Conservation (phyloP, 2,329 filamentous ascomycete species). For the Colletotrichum lentis region DNA sequence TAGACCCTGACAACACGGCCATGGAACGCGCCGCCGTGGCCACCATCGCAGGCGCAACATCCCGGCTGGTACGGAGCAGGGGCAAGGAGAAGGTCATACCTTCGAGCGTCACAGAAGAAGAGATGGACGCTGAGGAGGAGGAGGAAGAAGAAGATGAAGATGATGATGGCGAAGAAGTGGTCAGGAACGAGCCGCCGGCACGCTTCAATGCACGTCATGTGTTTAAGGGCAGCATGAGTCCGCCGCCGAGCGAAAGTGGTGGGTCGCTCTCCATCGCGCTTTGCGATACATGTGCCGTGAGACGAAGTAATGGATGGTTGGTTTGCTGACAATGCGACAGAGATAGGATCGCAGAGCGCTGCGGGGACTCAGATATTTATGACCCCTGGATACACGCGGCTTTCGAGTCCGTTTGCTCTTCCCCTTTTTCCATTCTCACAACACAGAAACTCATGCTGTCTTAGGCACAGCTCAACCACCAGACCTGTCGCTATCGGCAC, state of each 20-base stretch:
- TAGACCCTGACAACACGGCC: background rate
- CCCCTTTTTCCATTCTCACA: background rate
- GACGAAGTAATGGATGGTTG: too few species aligned
- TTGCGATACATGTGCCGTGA: background rate
- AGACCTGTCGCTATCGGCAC: constrained; percentile 4
- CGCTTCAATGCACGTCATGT: constrained; percentile 22
- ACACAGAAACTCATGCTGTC: background rate
- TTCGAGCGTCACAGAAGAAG: constrained; percentile 8
- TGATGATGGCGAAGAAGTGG: background rate
- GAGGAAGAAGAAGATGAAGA: constrained; percentile 7
- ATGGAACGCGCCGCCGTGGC: constrained; percentile 4
- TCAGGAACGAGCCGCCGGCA: constrained; percentile 2
- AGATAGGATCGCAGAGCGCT: constrained; percentile 27
- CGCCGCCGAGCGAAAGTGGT: constrained; percentile 33
- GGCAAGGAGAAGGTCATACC: constrained; percentile 2
- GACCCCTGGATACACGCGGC: constrained; percentile 13
- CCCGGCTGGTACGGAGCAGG: constrained; percentile 3
- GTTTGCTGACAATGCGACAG: constrained; percentile 6
- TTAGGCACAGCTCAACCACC: constrained; percentile 4
- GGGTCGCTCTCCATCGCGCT: background rate
- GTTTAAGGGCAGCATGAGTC: constrained; percentile 25
- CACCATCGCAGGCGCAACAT: background rate
- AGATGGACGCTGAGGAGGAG: background rate
- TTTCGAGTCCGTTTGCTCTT: constrained; percentile 21
- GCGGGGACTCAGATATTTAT: constrained; percentile 1